Conservation (phyloP, 805 yeast genomes). For the Metschnikowia koreensis region DNA sequence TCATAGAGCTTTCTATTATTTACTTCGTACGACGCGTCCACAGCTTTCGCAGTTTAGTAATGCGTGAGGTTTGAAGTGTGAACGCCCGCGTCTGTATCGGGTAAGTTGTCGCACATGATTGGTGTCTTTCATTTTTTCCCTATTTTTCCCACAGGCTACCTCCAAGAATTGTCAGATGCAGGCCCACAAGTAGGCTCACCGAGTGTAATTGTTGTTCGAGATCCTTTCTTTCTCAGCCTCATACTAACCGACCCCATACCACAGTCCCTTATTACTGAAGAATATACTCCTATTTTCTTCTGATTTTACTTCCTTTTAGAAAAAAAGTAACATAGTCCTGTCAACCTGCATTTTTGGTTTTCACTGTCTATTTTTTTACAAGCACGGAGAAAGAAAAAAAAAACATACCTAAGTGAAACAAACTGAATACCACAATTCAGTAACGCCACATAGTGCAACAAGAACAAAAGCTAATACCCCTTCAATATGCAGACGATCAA, state of each 20-base stretch:
- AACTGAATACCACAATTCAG: slow-evolving; percentile 2
- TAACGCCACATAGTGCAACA: not conserved
- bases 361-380: not conserved
- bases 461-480: not conserved
- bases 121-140: slow-evolving; percentile 6
- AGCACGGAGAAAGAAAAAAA: not conserved
- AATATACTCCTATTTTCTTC: not conserved
- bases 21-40: not conserved
- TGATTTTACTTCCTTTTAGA: not conserved
- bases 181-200: slow-evolving; percentile 8
- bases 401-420: slow-evolving; percentile 5
- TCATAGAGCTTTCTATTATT: not conserved
- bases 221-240: slow-evolving; percentile 6
- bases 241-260: not conserved
- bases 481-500: slow-evolving; percentile 61
- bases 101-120: slow-evolving; percentile 10
- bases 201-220: slow-evolving; percentile 9
- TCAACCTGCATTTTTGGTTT: not conserved
- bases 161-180: slow-evolving; percentile 7
- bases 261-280: not conserved
- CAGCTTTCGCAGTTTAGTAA: too few species aligned
- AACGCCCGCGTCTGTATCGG: slow-evolving; percentile 3
- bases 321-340: not conserved
- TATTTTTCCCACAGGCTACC: slow-evolving; percentile 7
- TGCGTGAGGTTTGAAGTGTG: slow-evolving; percentile 2